Percentiles rank a stretch among this genome's conserved stretches.
Evolutionary conservation across 1,284 basidiomycete species (phyloP).

Genomic region (Schizopora paradoxa): DNA sequence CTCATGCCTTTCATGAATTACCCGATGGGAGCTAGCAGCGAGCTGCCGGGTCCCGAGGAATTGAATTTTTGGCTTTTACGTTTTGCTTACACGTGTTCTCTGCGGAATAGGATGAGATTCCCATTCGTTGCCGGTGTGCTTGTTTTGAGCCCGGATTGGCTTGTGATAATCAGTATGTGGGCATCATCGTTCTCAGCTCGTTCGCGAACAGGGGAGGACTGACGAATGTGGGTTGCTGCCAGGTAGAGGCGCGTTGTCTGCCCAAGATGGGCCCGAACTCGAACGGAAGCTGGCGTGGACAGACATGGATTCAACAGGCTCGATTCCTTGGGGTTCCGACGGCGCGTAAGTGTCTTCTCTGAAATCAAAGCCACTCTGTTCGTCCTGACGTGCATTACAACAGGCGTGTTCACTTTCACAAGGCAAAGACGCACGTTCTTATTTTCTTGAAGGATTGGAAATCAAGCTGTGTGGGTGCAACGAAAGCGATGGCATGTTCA

Average conservation of each 20-base stretch:
- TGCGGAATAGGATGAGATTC: slow-evolving; percentile 4
- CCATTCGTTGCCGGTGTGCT: slow-evolving; percentile 13
- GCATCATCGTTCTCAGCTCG: background rate
- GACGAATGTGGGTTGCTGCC: background rate
- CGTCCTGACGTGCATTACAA: background rate
- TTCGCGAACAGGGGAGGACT: background rate
- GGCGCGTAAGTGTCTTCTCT: slow-evolving; percentile 6
- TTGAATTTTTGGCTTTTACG: background rate
- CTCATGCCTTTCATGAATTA: too few species aligned
- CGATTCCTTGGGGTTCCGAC: slow-evolving; percentile 13
- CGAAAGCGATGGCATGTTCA: too few species aligned
- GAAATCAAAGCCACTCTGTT: background rate
- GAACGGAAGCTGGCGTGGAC: slow-evolving; percentile 9
- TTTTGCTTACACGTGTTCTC: background rate
- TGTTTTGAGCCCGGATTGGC: slow-evolving; percentile 13
- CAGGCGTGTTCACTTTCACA: slow-evolving; percentile 14
- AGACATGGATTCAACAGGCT: slow-evolving; percentile 10
- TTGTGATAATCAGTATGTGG: slow-evolving; percentile 15
- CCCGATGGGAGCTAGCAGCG: too few species aligned
- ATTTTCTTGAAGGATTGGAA: too few species aligned
- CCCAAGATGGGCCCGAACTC: slow-evolving; percentile 7
- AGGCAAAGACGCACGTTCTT: slow-evolving; percentile 11
- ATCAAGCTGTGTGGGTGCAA: too few species aligned
- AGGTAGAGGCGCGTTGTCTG: slow-evolving; percentile 12
- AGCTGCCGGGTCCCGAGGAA: too few species aligned